Conservation (phyloP, 2,329 filamentous ascomycete genomes). For the Penicillium sp. region DNA sequence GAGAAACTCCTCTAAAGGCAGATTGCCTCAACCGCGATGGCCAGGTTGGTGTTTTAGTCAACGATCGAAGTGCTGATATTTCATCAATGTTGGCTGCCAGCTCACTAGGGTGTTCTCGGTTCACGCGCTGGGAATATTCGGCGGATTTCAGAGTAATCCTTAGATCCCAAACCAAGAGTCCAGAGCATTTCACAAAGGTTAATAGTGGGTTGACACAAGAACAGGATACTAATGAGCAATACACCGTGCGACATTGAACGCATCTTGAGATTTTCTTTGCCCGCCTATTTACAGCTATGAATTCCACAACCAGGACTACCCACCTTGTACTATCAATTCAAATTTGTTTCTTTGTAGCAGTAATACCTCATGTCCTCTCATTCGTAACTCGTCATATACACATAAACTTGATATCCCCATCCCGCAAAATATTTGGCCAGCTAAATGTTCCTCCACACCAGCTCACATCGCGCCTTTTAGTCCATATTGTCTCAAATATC, state of each 20-base stretch:
- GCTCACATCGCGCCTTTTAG: slow-evolving; percentile 7
- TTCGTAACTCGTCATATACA: slow-evolving; percentile 11
- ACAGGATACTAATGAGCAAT: too few species aligned
- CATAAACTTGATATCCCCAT: slow-evolving; percentile 17
- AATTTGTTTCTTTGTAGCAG: not conserved
- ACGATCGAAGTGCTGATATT: not conserved
- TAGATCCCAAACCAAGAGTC: too few species aligned
- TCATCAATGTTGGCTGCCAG: not conserved
- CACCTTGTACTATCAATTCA: too few species aligned
- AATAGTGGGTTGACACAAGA: too few species aligned
- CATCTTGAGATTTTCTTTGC: not conserved
- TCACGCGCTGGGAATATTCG: not conserved
- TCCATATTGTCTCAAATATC: slow-evolving; percentile 17
- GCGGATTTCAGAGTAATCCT: too few species aligned
- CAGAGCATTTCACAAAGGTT: too few species aligned
- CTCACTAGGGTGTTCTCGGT: not conserved
- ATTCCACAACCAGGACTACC: not conserved
- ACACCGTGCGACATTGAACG: not conserved
- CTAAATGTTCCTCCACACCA: slow-evolving; percentile 5
- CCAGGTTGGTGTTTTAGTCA: not conserved
- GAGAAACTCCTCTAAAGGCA: not conserved
- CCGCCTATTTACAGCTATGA: too few species aligned
- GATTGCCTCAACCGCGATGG: not conserved
- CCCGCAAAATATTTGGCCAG: slow-evolving; percentile 19
- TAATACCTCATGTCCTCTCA: not conserved